Conservation (phyloP, 495 filamentous ascomycete genomes). For the Cercophora scortea region DNA sequence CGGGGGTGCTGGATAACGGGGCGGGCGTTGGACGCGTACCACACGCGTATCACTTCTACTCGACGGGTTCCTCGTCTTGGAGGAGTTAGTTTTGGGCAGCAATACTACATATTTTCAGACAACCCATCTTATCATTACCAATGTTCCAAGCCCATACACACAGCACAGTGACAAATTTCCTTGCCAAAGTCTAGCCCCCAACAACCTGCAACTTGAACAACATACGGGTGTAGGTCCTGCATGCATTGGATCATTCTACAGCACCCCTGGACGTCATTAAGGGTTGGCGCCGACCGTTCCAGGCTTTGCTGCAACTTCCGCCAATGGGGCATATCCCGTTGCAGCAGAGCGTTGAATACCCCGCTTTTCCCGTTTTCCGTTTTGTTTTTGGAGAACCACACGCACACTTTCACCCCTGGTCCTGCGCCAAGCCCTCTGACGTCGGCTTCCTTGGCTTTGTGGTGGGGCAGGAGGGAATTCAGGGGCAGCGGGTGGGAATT, state of each 20-base stretch:
- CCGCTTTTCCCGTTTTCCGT: neutral
- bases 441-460: constrained; percentile 14
- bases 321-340: neutral
- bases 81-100: too few relatives aligned
- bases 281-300: neutral
- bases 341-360: neutral
- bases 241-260: neutral
- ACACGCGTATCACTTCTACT: too few relatives aligned
- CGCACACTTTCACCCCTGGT: neutral
- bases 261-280: constrained; percentile 1
- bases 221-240: too few relatives aligned
- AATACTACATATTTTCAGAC: too few relatives aligned
- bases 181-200: too few relatives aligned
- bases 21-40: too few relatives aligned
- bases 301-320: neutral
- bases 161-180: too few relatives aligned
- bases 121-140: too few relatives aligned
- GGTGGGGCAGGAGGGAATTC: constrained; percentile 1
- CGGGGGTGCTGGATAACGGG: too few relatives aligned
- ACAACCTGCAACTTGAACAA: too few relatives aligned
- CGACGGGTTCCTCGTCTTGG: too few relatives aligned
- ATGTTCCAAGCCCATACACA: too few relatives aligned
- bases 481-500: neutral
- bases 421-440: constrained; percentile 9
- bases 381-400: neutral